Base-by-base conservation (phyloP, 2,329 filamentous ascomycete species). In the Ilyonectria mors-panacis region DNA sequence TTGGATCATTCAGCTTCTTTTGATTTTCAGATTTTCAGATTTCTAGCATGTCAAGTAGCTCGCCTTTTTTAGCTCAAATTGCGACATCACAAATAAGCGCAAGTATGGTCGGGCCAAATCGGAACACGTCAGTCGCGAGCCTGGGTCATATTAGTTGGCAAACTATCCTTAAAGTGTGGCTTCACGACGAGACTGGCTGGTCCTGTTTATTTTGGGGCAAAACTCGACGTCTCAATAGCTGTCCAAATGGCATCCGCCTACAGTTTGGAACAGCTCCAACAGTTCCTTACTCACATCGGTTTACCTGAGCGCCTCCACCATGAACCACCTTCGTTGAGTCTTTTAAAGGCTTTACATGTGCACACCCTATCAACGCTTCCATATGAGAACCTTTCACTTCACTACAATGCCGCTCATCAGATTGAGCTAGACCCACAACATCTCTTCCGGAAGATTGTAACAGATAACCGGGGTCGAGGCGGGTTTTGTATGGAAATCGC, bases 401-500 rank as follows among this genome's bases (percentile, higher is more conserved):
- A 90, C 75, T 89, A 89, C 74, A 81, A 79, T 59, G 66, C 74
- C 1, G 13, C 67, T 64, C 81, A 84, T 44, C 63, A 70, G 2
- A 80, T 87, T 51, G 65, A 76, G 13, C 82, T 90, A 3, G 77
- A 85, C 21, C 83, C 85, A 0, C 78, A 84, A 21, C 65, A 77
- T 51, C 79, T 88, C 1, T 89, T 85, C 73, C 67, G 76, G 4
- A 90, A 89, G 68, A 81, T 88, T 57, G 79, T 90, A 13, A 60
- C 67, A 1, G 70, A 81, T 48, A 74, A 77, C 2, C 81, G 82
- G 2, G 81, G 81, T 6, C 78, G 82, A 1, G 89, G 89, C 1
- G 88, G 89, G 0, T 91, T 90, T 77, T 91, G 88, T 76, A 88
- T 91, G 83, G 88, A 91, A 73, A 80, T 84, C 19, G 85, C 82